phyloP scores from a whole-genome alignment of 768 basidiomycete species.

The Termitomyces sp. region DNA sequence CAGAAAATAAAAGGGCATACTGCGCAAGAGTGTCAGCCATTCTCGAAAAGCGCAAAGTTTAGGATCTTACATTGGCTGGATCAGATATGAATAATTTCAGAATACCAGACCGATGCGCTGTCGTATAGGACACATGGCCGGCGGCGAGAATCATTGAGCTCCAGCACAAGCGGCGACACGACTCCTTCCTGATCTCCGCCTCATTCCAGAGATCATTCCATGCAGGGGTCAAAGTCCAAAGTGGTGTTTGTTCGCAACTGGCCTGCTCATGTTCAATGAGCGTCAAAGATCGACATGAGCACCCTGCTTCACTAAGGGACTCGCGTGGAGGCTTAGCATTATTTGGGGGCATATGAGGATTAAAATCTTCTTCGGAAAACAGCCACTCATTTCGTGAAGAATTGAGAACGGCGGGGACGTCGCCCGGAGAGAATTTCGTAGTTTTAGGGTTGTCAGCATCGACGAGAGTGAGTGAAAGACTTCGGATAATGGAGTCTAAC shows the following conservation, averaged over 20 bases:
- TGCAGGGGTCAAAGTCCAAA: constrained; percentile 60
- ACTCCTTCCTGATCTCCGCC: constrained; percentile 63
- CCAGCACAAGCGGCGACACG: constrained; percentile 70
- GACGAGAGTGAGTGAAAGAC: constrained; percentile 50
- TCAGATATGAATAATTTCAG: constrained; percentile 54
- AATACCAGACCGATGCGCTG: constrained; percentile 30
- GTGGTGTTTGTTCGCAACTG: constrained; percentile 46
- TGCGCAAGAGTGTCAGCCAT: constrained; percentile 19
- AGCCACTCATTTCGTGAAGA: constrained; percentile 15
- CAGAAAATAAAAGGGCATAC: constrained; percentile 72
- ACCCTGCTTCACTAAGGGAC: constrained; percentile 22
- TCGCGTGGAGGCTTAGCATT: background rate
- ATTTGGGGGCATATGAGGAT: constrained; percentile 8
- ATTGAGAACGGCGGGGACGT: constrained; percentile 40
- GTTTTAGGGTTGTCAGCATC: constrained; percentile 52
- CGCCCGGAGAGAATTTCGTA: constrained; percentile 40
- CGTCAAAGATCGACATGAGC: constrained; percentile 44
- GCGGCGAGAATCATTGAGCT: constrained; percentile 59
- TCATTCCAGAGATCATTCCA: constrained; percentile 58
- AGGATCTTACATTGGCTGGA: constrained; percentile 54
- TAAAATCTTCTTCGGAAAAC: constrained; percentile 15
- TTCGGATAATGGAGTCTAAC: constrained; percentile 65
- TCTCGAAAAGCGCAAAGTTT: background rate
- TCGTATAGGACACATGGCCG: constrained; percentile 56
- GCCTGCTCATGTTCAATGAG: constrained; percentile 45